These are phyloP conservation scores for Colletotrichum agaves DNA, from an alignment of 2,329 filamentous ascomycete species.

Conservation along the genomic window DNA sequence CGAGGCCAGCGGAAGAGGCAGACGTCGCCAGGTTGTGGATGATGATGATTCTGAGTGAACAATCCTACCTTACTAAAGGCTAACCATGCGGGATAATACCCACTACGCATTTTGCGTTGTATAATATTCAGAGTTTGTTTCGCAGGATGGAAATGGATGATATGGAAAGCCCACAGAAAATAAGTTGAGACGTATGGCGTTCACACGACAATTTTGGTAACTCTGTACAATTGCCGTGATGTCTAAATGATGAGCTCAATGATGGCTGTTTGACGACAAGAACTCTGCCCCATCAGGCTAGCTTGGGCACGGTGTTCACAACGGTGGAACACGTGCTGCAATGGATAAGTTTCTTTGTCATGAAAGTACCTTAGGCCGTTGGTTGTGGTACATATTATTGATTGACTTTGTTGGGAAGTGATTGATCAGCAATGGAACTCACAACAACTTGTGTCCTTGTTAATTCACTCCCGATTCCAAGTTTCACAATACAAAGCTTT, in stretches of 20 bases:
- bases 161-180: not conserved
- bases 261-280: not conserved
- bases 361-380: constrained; percentile 10
- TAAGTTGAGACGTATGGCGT: not conserved
- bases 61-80: not conserved
- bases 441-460: not conserved
- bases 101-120: not conserved
- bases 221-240: not conserved
- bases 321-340: constrained; percentile 27
- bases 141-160: not conserved
- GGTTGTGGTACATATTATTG: too few species aligned
- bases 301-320: constrained; percentile 9
- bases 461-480: not conserved
- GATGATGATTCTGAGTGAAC: constrained; percentile 66
- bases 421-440: not conserved
- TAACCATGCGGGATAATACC: not conserved
- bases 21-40: constrained; percentile 67
- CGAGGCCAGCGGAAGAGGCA: constrained; percentile 55
- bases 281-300: not conserved
- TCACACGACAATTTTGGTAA: not conserved
- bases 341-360: constrained; percentile 18
- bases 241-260: not conserved
- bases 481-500: not conserved
- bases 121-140: constrained; percentile 25
- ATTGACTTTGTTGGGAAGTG: constrained; percentile 29